Percentiles rank a stretch among this genome's conserved stretches.
phyloP scores from a whole-genome alignment of 2,329 filamentous ascomycete genomes.

The Venturia effusa region DNA sequence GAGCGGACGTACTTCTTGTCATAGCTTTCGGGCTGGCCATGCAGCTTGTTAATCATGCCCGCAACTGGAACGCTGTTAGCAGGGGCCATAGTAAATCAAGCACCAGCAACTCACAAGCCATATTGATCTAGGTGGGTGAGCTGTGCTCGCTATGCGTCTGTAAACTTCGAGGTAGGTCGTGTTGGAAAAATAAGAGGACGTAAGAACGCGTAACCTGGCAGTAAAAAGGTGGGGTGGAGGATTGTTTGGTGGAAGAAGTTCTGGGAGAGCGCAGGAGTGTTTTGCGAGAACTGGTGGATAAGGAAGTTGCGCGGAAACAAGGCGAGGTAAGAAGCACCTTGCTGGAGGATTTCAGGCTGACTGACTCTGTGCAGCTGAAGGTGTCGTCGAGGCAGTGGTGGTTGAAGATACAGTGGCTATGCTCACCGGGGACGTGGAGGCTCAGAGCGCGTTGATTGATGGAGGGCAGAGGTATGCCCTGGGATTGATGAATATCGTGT shows the following conservation, averaged over 20 bases:
- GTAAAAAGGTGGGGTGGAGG: background rate
- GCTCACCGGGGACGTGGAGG: background rate
- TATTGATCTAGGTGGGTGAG: background rate
- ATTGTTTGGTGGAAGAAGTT: background rate
- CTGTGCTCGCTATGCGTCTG: background rate
- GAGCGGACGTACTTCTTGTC: slow-evolving; percentile 71
- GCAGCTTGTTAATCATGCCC: slow-evolving; percentile 59
- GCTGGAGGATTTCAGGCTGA: background rate
- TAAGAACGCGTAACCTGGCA: background rate
- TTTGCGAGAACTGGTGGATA: background rate
- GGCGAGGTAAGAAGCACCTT: background rate
- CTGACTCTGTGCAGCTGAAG: background rate
- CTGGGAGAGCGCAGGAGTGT: background rate
- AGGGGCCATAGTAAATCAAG: background rate
- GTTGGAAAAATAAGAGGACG: background rate
- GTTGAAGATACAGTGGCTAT: background rate
- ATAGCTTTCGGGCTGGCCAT: slow-evolving; percentile 95
- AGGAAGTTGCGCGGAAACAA: background rate
- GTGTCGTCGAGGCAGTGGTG: background rate
- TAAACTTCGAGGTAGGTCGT: background rate
- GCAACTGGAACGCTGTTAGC: background rate
- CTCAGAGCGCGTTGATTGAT: background rate
- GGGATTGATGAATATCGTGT: background rate
- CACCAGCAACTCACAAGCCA: background rate
- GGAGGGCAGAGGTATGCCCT: background rate